These are phyloP conservation scores for Jackrogersella multiformis DNA, from an alignment of 495 filamentous ascomycete species.

Conservation along the genomic window DNA sequence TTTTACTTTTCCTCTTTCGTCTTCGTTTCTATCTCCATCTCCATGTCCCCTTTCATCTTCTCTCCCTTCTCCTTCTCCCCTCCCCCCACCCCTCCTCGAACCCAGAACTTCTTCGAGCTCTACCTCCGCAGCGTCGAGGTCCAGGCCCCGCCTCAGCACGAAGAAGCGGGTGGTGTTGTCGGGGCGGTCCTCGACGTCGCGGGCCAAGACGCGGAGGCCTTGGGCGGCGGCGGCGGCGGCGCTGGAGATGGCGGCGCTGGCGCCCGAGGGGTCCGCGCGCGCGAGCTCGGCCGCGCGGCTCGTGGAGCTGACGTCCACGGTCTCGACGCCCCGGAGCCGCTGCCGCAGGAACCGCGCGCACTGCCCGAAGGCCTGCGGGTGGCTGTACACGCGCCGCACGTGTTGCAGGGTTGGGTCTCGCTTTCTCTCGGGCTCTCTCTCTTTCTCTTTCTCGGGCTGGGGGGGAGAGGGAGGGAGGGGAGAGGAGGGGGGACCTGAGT, in stretches of 20 bases:
- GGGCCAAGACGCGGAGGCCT: conserved; percentile 74
- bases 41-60: conserved; percentile 24
- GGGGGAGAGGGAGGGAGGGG: conserved; percentile 26
- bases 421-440: conserved; percentile 6
- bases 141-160: conserved; percentile 64
- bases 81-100: background rate
- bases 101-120: background rate
- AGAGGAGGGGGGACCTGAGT: conserved; percentile 31
- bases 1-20: conserved; percentile 16
- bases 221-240: conserved; percentile 71
- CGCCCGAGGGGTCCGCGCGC: conserved; percentile 63
- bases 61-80: conserved; percentile 7
- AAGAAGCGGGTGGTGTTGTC: conserved; percentile 94
- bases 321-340: conserved; percentile 74
- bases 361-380: conserved; percentile 95
- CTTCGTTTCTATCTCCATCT: too few species aligned
- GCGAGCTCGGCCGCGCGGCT: conserved; percentile 83
- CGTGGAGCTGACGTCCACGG: conserved; percentile 87
- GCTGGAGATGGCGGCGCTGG: conserved; percentile 79
- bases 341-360: conserved; percentile 76
- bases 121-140: background rate
- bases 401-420: conserved; percentile 49
- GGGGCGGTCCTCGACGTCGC: conserved; percentile 79
- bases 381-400: conserved; percentile 77
- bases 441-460: background rate